Evolutionary conservation across 148 eudicot genomes (phyloP).

Genomic region (Rhododendron simsii): DNA sequence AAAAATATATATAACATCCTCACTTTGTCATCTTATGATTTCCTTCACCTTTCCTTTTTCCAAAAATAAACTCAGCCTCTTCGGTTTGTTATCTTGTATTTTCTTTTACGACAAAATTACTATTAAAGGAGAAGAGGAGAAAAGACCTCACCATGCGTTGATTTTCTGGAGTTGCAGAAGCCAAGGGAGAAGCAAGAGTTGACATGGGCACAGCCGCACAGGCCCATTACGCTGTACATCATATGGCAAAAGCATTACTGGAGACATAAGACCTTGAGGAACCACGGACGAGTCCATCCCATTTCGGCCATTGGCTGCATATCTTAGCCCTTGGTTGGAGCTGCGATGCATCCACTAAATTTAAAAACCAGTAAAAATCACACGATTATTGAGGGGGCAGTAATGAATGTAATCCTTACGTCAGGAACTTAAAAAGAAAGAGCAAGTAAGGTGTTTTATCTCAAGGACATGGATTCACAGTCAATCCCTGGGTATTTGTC

Average conservation of each 20-base stretch:
- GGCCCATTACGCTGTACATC: slow-evolving; percentile 17
- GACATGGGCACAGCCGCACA: slow-evolving; percentile 12
- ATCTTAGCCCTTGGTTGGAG: slow-evolving; percentile 34
- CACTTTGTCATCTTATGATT: too few species aligned
- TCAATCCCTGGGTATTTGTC: not conserved
- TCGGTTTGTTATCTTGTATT: not conserved
- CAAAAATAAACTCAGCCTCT: not conserved
- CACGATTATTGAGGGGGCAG: not conserved
- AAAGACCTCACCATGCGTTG: slow-evolving; percentile 39
- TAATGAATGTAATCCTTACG: not conserved
- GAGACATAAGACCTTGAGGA: slow-evolving; percentile 31
- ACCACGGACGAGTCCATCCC: slow-evolving; percentile 20
- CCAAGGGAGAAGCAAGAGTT: slow-evolving; percentile 45
- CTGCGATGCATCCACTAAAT: slow-evolving; percentile 31
- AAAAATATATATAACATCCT: too few species aligned
- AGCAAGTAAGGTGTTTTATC: not conserved
- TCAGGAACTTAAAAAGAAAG: not conserved
- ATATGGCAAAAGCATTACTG: slow-evolving; percentile 23
- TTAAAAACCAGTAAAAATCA: not conserved
- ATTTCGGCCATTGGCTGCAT: slow-evolving; percentile 28
- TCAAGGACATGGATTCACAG: not conserved
- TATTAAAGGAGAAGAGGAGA: not conserved
- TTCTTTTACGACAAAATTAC: not conserved
- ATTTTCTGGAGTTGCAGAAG: slow-evolving; percentile 45
- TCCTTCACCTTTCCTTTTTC: not conserved